Evolutionary conservation across 2,329 filamentous ascomycete genomes (phyloP).

Genomic region (Aspergillus spinulosporus): DNA sequence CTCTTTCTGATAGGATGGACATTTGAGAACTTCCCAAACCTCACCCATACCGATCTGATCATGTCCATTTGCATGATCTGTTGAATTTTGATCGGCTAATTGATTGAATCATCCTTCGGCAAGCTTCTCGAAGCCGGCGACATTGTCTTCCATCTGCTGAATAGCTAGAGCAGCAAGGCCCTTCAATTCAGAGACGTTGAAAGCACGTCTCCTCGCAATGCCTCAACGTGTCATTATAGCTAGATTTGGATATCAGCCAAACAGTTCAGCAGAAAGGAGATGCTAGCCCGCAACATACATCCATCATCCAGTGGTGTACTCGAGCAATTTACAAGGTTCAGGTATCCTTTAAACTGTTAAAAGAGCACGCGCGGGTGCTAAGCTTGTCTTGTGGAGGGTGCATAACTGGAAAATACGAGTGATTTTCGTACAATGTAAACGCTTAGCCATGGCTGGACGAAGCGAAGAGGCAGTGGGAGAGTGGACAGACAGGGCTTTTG

Average conservation of each 20-base stretch:
- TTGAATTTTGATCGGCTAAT: too few species aligned
- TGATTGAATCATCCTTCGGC: constrained; percentile 12
- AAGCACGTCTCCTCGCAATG: constrained; percentile 14
- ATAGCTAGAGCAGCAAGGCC: constrained; percentile 17
- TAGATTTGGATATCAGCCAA: neutral
- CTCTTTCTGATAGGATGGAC: too few species aligned
- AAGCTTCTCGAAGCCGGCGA: constrained; percentile 7
- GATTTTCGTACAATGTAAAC: too few species aligned
- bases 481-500: too few species aligned
- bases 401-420: too few species aligned
- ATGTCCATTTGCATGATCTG: too few species aligned
- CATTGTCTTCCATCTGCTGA: constrained; percentile 8
- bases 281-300: constrained; percentile 8
- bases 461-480: too few species aligned
- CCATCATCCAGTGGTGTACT: constrained; percentile 20
- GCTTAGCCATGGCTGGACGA: too few species aligned
- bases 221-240: constrained; percentile 1
- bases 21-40: too few species aligned
- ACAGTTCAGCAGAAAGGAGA: constrained; percentile 2
- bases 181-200: constrained; percentile 20
- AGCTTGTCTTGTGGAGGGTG: too few species aligned
- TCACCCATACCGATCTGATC: too few species aligned
- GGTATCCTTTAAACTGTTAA: neutral
- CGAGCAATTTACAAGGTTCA: constrained; percentile 14
- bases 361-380: too few species aligned